Conservation (phyloP, 2,329 filamentous ascomycete genomes). For the Ascochyta lentis region DNA sequence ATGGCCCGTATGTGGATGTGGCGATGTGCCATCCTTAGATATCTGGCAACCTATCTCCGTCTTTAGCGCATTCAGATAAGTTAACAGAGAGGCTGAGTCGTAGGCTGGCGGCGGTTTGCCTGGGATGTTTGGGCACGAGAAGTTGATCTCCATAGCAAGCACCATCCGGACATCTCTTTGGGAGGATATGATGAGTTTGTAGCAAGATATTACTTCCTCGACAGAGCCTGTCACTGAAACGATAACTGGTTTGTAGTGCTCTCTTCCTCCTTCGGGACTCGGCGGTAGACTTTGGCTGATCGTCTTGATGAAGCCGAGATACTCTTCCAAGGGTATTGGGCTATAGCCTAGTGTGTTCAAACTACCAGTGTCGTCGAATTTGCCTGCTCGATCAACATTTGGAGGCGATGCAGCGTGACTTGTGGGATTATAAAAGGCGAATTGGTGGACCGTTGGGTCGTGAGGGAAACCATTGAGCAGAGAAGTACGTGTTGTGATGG, state of each 20-base stretch:
- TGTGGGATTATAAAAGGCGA: conserved; percentile 66
- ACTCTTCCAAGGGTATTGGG: conserved; percentile 65
- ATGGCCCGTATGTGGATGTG: conserved; percentile 13
- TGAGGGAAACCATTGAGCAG: conserved; percentile 70
- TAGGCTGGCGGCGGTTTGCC: conserved; percentile 75
- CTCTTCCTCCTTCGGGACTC: not conserved
- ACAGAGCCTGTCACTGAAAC: conserved; percentile 73
- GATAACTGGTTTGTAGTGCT: conserved; percentile 66
- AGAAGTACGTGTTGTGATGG: conserved; percentile 76
- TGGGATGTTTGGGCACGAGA: conserved; percentile 79
- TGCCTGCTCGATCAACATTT: conserved; percentile 25
- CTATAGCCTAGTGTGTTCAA: conserved; percentile 80
- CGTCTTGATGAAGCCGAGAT: conserved; percentile 62
- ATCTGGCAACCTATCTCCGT: conserved; percentile 31
- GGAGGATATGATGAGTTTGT: conserved; percentile 55
- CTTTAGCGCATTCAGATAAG: conserved; percentile 63
- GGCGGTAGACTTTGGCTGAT: conserved; percentile 50
- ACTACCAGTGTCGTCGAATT: conserved; percentile 38
- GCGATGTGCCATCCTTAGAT: conserved; percentile 4
- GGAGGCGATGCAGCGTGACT: conserved; percentile 38
- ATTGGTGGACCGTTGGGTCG: conserved; percentile 66
- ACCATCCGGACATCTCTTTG: conserved; percentile 51
- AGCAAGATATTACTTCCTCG: conserved; percentile 64
- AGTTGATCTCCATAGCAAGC: conserved; percentile 76
- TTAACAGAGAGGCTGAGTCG: conserved; percentile 56